Percentiles rank a stretch among this genome's conserved stretches.
Evolutionary conservation across 2,329 filamentous ascomycete species (phyloP).

Genomic region (Pseudocercospora musae): DNA sequence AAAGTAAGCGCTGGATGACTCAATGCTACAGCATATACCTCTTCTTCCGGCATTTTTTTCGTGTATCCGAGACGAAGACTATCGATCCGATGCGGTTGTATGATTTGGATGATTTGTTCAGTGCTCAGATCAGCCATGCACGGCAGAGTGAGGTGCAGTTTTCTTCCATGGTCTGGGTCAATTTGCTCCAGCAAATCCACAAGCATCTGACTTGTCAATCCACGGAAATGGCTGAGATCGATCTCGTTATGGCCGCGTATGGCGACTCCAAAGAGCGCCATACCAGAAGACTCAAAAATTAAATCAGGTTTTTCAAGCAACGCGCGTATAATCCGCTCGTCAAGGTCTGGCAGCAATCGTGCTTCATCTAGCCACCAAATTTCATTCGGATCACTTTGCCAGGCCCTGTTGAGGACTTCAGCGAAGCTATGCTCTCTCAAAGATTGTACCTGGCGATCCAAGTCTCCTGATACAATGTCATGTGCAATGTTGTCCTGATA

Average conservation of each 20-base stretch:
- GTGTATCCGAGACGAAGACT: neutral
- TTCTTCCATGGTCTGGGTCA: neutral
- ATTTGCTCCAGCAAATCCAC: neutral
- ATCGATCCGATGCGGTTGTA: neutral
- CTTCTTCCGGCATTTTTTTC: neutral
- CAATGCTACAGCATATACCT: neutral
- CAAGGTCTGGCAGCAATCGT: constrained; percentile 1
- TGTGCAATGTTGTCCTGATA: neutral
- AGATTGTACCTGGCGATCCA: neutral
- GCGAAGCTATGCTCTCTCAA: neutral
- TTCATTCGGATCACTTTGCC: neutral
- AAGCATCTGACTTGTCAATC: neutral
- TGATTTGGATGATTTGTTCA: neutral
- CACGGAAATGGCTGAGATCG: constrained; percentile 1
- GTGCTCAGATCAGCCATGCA: neutral
- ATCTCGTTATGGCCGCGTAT: neutral
- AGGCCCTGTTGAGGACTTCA: neutral
- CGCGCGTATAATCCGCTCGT: neutral
- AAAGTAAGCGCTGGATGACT: neutral
- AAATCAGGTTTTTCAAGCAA: neutral
- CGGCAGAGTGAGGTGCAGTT: constrained; percentile 1
- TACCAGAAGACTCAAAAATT: neutral
- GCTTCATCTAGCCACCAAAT: constrained; percentile 2
- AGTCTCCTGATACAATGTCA: neutral
- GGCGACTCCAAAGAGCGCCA: neutral